Evolutionary conservation across 2,329 filamentous ascomycete genomes (phyloP).

Genomic region (Zalaria sp.): DNA sequence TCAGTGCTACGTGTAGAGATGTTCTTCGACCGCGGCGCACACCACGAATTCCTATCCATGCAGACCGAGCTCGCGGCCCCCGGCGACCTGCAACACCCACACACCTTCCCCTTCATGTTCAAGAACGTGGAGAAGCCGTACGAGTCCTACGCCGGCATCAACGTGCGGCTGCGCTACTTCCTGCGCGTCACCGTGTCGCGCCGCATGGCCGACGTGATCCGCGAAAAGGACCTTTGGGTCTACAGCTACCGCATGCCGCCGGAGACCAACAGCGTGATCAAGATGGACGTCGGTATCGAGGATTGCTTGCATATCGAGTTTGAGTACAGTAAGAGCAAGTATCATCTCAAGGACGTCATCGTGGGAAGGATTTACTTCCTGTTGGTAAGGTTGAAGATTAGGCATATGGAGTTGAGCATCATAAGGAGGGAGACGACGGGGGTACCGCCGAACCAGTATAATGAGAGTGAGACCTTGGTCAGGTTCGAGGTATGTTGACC

Average conservation of each 20-base stretch:
- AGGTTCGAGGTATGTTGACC: slow-evolving; percentile 62
- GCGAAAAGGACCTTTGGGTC: slow-evolving; percentile 99
- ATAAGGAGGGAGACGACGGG: slow-evolving; percentile 95
- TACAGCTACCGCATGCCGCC: slow-evolving; percentile 97
- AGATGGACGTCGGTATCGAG: slow-evolving; percentile 99
- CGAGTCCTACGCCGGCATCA: slow-evolving; percentile 99
- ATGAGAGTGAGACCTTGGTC: slow-evolving; percentile 95
- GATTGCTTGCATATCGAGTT: slow-evolving; percentile 99
- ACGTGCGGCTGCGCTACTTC: slow-evolving; percentile 97
- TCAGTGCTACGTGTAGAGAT: slow-evolving; percentile 47
- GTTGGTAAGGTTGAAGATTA: slow-evolving; percentile 93
- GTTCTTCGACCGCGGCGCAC: slow-evolving; percentile 98
- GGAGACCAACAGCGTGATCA: slow-evolving; percentile 96
- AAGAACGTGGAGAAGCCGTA: slow-evolving; percentile 99
- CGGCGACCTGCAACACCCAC: slow-evolving; percentile 94
- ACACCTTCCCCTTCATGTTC: slow-evolving; percentile 99
- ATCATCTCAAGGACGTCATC: slow-evolving; percentile 97
- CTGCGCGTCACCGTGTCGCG: slow-evolving; percentile 91
- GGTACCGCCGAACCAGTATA: slow-evolving; percentile 95
- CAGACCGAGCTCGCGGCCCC: slow-evolving; percentile 94
- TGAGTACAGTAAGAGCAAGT: slow-evolving; percentile 98
- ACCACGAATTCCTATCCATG: slow-evolving; percentile 96
- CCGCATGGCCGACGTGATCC: slow-evolving; percentile 93
- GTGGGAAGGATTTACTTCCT: slow-evolving; percentile 98
- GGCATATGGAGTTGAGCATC: slow-evolving; percentile 98